phyloP scores from a whole-genome alignment of 306 rosid genomes.

The Casuarina equisetifolia region DNA sequence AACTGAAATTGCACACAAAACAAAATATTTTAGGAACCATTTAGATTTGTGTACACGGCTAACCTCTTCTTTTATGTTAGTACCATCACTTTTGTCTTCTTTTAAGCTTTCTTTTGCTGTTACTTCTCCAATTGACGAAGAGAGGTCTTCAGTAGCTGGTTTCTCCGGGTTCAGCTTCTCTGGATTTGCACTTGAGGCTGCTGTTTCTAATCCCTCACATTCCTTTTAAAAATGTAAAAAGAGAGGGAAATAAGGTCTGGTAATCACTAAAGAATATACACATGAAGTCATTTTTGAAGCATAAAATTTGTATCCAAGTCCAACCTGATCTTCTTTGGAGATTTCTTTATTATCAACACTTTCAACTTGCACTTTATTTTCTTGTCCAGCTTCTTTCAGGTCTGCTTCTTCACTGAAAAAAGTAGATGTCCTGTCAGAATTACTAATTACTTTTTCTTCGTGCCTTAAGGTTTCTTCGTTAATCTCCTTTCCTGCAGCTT shows the following conservation, averaged over 20 bases:
- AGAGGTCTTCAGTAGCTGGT: constrained; percentile 19
- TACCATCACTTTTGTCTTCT: constrained; percentile 5
- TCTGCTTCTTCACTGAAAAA: neutral
- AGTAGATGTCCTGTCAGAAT: neutral
- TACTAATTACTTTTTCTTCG: constrained; percentile 1
- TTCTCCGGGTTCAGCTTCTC: constrained; percentile 17
- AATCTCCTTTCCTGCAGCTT: constrained; percentile 28
- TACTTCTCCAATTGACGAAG: constrained; percentile 4
- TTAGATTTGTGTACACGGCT: constrained; percentile 4
- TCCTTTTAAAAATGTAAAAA: constrained; percentile 8
- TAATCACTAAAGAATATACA: neutral
- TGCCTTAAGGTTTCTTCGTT: constrained; percentile 3
- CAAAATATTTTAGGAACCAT: constrained; percentile 8
- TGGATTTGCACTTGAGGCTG: constrained; percentile 12
- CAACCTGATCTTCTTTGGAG: constrained; percentile 28
- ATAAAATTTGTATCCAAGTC: neutral
- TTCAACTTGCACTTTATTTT: neutral
- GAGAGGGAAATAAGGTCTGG: neutral
- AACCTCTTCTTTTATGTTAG: constrained; percentile 28
- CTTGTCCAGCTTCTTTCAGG: neutral
- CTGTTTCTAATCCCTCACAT: neutral
- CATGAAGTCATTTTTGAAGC: neutral
- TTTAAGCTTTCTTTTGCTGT: constrained; percentile 12
- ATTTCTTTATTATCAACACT: constrained; percentile 1
- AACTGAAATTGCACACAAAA: neutral